phyloP scores from a whole-genome alignment of 31 red algal species.

The Endocladia muricata region DNA sequence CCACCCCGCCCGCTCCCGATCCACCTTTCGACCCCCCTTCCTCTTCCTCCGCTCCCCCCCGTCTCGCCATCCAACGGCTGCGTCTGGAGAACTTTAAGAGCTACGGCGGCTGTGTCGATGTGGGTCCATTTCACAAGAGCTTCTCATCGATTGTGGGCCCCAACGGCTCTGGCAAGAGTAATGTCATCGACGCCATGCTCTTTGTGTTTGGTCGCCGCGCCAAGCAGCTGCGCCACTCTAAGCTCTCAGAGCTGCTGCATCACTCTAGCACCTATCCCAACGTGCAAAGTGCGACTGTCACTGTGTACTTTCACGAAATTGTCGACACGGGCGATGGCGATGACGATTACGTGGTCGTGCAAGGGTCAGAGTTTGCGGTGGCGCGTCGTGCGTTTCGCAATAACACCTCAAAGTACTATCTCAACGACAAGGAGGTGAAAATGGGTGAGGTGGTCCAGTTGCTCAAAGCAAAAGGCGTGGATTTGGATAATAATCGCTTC shows the following conservation, averaged over 20 bases:
- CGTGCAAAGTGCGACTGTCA: conserved; percentile 69
- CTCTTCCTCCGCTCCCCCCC: not conserved
- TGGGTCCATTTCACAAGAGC: conserved; percentile 90
- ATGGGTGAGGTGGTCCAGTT: conserved; percentile 66
- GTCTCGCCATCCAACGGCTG: conserved; percentile 68
- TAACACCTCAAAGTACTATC: conserved; percentile 74
- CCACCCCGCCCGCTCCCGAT: too few species aligned
- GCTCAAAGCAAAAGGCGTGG: conserved; percentile 78
- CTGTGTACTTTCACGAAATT: conserved; percentile 86
- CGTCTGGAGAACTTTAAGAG: conserved; percentile 90
- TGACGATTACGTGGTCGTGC: conserved; percentile 46
- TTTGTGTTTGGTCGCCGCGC: conserved; percentile 95
- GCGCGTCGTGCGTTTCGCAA: conserved; percentile 66
- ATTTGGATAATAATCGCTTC: conserved; percentile 94
- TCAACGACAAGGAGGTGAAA: conserved; percentile 68
- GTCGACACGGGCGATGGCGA: conserved; percentile 71
- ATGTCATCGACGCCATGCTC: conserved; percentile 94
- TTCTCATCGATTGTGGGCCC: conserved; percentile 95
- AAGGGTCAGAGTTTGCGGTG: conserved; percentile 62
- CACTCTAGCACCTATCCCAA: conserved; percentile 62
- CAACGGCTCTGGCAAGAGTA: conserved; percentile 95
- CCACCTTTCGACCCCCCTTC: too few species aligned
- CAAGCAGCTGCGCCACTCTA: conserved; percentile 78
- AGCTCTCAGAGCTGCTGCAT: conserved; percentile 84
- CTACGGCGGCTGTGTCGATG: conserved; percentile 79